These are phyloP conservation scores for Cydonia oblonga DNA, from an alignment of 331 rosid species.

Conservation along the genomic window DNA sequence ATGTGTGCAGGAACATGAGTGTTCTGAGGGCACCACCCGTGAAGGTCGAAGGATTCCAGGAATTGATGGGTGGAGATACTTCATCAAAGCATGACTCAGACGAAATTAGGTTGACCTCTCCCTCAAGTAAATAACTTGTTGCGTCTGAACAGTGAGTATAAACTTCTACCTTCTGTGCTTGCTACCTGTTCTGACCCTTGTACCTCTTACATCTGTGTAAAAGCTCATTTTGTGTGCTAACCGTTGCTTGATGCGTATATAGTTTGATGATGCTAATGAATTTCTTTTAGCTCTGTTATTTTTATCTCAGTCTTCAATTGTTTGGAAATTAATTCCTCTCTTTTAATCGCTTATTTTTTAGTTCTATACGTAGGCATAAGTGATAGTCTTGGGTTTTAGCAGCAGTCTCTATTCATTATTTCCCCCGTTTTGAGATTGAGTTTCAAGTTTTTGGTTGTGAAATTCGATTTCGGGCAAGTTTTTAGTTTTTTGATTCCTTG, in stretches of 20 bases:
- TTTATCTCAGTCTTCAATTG: no score
- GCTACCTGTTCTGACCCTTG: neutral
- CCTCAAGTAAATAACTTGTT: conserved; percentile 40
- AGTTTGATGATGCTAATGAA: neutral
- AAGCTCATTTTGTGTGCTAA: neutral
- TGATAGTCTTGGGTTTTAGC: no score
- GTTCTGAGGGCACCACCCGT: conserved; percentile 80
- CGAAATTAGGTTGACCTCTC: conserved; percentile 67
- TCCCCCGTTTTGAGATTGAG: no score
- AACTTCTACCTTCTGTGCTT: neutral
- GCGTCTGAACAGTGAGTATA: neutral
- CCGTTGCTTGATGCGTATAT: neutral
- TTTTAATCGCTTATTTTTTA: no score
- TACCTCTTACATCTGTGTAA: neutral
- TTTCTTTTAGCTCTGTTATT: no score
- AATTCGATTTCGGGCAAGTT: no score
- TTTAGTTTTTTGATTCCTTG: no score
- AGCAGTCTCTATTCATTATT: no score
- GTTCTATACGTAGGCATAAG: no score
- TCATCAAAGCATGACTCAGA: conserved; percentile 70
- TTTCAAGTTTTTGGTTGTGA: no score
- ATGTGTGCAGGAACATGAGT: conserved; percentile 48
- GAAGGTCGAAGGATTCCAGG: conserved; percentile 90
- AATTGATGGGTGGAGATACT: conserved; percentile 84
- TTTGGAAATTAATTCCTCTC: no score